Conservation (phyloP, 371 early-diverging fungal genomes). For the Amoeboaphelidium protococcarum region DNA sequence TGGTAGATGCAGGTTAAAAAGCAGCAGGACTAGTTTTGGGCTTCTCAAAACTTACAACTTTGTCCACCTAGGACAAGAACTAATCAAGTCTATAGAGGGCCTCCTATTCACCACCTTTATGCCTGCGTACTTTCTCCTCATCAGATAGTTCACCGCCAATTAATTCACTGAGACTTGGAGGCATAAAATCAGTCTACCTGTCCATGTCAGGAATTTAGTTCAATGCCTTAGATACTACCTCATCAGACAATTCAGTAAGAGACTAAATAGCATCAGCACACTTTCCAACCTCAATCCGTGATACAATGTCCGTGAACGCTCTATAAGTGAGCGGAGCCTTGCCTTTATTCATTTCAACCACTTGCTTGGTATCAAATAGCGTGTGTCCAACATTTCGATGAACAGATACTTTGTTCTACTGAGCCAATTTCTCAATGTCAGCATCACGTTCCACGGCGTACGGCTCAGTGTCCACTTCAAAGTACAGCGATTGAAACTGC, state of each 20-base stretch:
- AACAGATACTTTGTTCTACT: constrained; percentile 1
- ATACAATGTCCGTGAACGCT: constrained; percentile 2
- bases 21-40: constrained; percentile 11
- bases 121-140: constrained; percentile 2
- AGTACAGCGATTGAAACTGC: constrained; percentile 1
- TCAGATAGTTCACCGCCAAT: too few relatives aligned
- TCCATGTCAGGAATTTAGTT: too few relatives aligned
- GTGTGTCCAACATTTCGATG: constrained; percentile 3
- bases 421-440: not conserved
- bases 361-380: constrained; percentile 5
- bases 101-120: constrained; percentile 7
- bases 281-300: not conserved
- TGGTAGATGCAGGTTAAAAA: constrained; percentile 8
- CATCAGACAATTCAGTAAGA: too few relatives aligned
- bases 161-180: too few relatives aligned
- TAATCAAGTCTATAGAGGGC: constrained; percentile 4
- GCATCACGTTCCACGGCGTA: constrained; percentile 5
- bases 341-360: constrained; percentile 5
- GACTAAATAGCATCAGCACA: not conserved
- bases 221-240: too few relatives aligned
- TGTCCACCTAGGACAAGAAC: constrained; percentile 1
- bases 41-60: constrained; percentile 7
- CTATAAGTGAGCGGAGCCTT: constrained; percentile 6
- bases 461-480: constrained; percentile 5
- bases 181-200: too few relatives aligned